These are phyloP conservation scores for Cytospora piceae DNA, from an alignment of 2,329 filamentous ascomycete genomes.

Conservation along the genomic window DNA sequence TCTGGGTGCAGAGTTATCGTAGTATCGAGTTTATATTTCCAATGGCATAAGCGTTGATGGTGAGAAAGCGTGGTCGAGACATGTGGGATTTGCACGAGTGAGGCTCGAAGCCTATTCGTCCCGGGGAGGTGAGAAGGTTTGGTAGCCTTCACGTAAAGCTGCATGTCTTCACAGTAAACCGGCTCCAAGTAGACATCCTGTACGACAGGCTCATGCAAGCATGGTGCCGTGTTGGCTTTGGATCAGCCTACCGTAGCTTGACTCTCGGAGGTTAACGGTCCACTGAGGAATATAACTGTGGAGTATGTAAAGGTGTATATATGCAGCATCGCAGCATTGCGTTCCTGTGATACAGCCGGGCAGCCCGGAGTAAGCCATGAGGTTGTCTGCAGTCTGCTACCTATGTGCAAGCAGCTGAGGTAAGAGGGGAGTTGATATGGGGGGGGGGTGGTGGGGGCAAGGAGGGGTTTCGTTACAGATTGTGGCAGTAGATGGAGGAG, in stretches of 20 bases:
- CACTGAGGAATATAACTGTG: neutral
- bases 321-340: slow-evolving; percentile 4
- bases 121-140: neutral
- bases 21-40: neutral
- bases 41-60: neutral
- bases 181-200: slow-evolving; percentile 27
- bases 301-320: neutral
- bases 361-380: neutral
- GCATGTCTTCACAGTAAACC: neutral
- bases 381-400: neutral
- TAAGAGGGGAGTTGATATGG: neutral
- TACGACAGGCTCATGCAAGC: slow-evolving; percentile 31
- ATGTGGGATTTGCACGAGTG: slow-evolving; percentile 4
- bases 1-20: neutral
- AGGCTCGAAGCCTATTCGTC: slow-evolving; percentile 14
- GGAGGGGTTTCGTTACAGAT: neutral
- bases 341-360: neutral
- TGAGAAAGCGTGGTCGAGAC: slow-evolving; percentile 7
- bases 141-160: neutral
- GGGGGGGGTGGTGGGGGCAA: neutral
- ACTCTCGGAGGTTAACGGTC: slow-evolving; percentile 11
- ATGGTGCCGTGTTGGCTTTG: slow-evolving; percentile 20
- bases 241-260: slow-evolving; percentile 35
- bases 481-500: neutral
- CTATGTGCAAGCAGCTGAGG: neutral